These are phyloP conservation scores for Leptodermis oblonga DNA, from an alignment of 257 asterid genomes.

Conservation along the genomic window DNA sequence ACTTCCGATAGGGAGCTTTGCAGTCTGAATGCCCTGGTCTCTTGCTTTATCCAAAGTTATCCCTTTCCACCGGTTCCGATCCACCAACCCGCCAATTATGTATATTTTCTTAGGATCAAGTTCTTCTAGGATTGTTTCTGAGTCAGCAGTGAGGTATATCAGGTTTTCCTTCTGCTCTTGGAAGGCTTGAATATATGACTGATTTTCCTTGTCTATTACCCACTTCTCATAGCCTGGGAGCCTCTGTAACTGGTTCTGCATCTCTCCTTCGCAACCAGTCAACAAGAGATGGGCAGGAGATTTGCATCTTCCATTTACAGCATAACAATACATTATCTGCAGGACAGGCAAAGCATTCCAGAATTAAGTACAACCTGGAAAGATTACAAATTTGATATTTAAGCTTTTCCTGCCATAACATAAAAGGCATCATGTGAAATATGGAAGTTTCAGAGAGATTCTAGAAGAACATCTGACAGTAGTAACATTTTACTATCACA, in stretches of 20 bases:
- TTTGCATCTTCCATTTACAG: conserved; percentile 67
- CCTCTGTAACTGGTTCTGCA: conserved; percentile 60
- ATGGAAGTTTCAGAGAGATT: background rate
- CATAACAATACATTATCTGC: conserved; percentile 95
- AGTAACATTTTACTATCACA: background rate
- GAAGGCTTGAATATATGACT: conserved; percentile 66
- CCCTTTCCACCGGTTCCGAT: conserved; percentile 96
- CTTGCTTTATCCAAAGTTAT: conserved; percentile 81
- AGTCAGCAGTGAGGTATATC: conserved; percentile 94
- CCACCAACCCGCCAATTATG: conserved; percentile 95
- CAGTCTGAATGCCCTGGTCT: conserved; percentile 88
- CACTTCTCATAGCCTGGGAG: conserved; percentile 89
- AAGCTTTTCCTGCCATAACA: background rate
- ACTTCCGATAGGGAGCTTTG: conserved; percentile 86
- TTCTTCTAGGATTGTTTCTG: conserved; percentile 65
- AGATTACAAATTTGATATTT: background rate
- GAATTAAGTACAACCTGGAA: background rate
- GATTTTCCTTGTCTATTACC: conserved; percentile 73
- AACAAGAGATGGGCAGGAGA: conserved; percentile 88
- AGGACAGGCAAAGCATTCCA: conserved; percentile 17
- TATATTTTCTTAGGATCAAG: conserved; percentile 76
- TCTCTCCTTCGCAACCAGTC: conserved; percentile 87
- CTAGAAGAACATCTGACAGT: background rate
- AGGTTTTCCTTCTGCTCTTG: conserved; percentile 62
- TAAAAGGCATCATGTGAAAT: background rate